Base-by-base conservation (phyloP, 805 yeast species). In the Nakazawaea wickerhamii region DNA sequence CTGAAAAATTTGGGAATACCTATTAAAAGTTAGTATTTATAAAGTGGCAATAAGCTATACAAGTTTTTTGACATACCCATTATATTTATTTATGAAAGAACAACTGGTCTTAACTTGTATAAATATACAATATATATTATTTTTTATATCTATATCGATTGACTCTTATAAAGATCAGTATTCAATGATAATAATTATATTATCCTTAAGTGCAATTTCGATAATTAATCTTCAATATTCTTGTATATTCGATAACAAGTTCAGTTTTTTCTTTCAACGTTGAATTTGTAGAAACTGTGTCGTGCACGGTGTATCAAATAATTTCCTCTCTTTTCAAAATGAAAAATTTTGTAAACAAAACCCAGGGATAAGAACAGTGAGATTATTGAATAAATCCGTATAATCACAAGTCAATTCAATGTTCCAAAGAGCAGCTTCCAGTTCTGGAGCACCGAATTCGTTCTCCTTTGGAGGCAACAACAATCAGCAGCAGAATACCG, bases 1-100 rank as follows among this genome's bases (percentile, higher is more conserved):
- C 96, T 79, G 64, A 88, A 93, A 61, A 91, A 93, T 59, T 93
- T 93, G 44, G 99, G 99, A 59, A 93, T 91, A 73, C 98, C 98
- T 84, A 71, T 69, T 22, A 30, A 38, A 17, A 17, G n/a, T 21
- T 23, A 6, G 22, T n/a, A 6, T 8, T 20, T 17, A n/a, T 37
- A 10, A 13, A 36, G 44, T 13, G n/a, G 9, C n/a, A n/a, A 8
- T 17, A 30, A n/a, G 34, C 17, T 27, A 15, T 11, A 11, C 14
- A 11, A 13, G n/a, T 15, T 30, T 17, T 36, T 15, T 7, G 5
- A 14, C 32, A 11, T n/a, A 25, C 18, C 32, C n/a, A n/a, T n/a
- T n/a, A n/a, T n/a, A n/a, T n/a, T n/a, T n/a, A n/a, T n/a, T n/a
- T n/a, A n/a, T n/a, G n/a, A n/a, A n/a, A n/a, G n/a, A n/a, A n/a